These are phyloP conservation scores for Pharnaceum exiguum DNA, from an alignment of 148 eudicot genomes.

Conservation along the genomic window DNA sequence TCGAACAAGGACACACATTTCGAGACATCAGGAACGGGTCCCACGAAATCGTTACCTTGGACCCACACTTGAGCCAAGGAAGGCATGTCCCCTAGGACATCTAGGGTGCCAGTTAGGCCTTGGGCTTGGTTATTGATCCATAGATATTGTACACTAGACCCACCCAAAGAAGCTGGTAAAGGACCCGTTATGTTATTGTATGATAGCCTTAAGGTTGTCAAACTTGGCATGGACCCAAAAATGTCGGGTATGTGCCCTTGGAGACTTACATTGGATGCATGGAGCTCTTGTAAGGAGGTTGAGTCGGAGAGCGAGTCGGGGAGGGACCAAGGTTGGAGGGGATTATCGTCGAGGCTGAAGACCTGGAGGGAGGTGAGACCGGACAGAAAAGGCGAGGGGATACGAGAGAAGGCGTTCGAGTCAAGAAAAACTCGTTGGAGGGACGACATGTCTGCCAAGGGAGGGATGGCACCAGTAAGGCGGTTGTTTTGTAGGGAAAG, in stretches of 20 bases:
- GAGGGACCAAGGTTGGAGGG: constrained; percentile 36
- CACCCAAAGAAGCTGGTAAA: constrained; percentile 44
- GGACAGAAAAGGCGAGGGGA: constrained; percentile 28
- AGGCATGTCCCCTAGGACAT: constrained; percentile 46
- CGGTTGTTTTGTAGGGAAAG: constrained; percentile 50
- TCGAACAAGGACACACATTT: constrained; percentile 28
- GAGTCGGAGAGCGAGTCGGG: constrained; percentile 32
- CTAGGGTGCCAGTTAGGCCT: constrained; percentile 49
- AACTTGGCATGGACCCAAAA: constrained; percentile 34
- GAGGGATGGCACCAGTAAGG: constrained; percentile 48
- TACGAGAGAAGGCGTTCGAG: constrained; percentile 32
- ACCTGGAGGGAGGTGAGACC: constrained; percentile 40
- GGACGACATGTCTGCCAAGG: constrained; percentile 34
- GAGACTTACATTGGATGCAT: constrained; percentile 27
- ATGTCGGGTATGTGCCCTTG: constrained; percentile 55
- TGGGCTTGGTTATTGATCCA: constrained; percentile 55
- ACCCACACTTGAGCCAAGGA: constrained; percentile 30
- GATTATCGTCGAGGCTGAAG: constrained; percentile 44
- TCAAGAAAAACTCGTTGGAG: constrained; percentile 39
- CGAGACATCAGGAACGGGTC: constrained; percentile 27
- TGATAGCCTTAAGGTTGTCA: constrained; percentile 40
- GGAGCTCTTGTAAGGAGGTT: constrained; percentile 24
- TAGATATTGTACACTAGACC: constrained; percentile 34
- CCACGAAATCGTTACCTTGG: constrained; percentile 30
- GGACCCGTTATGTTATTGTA: constrained; percentile 59